Evolutionary conservation across 2,329 filamentous ascomycete genomes (phyloP).

Genomic region (Venturia pyrina): DNA sequence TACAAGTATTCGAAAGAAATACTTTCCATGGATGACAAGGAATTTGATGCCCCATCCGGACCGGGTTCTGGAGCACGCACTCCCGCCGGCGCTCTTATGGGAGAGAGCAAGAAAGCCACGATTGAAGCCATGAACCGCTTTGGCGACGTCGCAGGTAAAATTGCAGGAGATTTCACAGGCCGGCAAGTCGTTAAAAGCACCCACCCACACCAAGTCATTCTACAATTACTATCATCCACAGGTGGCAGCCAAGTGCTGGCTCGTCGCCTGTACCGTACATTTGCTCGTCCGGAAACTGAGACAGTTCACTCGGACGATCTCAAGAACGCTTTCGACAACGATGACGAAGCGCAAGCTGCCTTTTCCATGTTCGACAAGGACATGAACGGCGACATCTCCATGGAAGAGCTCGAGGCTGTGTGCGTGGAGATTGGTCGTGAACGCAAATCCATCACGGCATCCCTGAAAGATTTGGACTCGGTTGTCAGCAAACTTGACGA

Average conservation of each 20-base stretch:
- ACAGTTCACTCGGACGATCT: slow-evolving; percentile 72
- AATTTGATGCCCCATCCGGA: slow-evolving; percentile 49
- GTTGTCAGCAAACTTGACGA: slow-evolving; percentile 84
- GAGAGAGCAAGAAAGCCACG: slow-evolving; percentile 62
- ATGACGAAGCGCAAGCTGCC: slow-evolving; percentile 79
- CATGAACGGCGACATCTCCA: slow-evolving; percentile 90
- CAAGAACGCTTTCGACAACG: slow-evolving; percentile 64
- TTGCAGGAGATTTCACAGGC: slow-evolving; percentile 88
- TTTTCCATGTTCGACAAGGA: slow-evolving; percentile 94
- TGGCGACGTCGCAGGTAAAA: slow-evolving; percentile 72
- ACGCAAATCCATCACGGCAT: slow-evolving; percentile 89
- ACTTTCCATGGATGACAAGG: slow-evolving; percentile 62
- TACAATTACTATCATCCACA: slow-evolving; percentile 64
- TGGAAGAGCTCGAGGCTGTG: slow-evolving; percentile 87
- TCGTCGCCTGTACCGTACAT: slow-evolving; percentile 78
- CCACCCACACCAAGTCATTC: slow-evolving; percentile 75
- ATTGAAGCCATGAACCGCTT: slow-evolving; percentile 68
- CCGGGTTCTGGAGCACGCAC: slow-evolving; percentile 56
- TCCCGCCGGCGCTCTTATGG: slow-evolving; percentile 56
- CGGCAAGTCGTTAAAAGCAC: slow-evolving; percentile 55
- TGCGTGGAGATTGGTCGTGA: slow-evolving; percentile 92
- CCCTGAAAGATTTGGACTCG: slow-evolving; percentile 87
- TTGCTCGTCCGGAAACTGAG: slow-evolving; percentile 63
- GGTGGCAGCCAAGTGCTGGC: slow-evolving; percentile 72
- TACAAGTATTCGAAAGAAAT: slow-evolving; percentile 55